A percentile compares a stretch with the other conserved stretches of the same genome.
Conservation (phyloP, 768 basidiomycete genomes). For the Amanita molliuscula region DNA sequence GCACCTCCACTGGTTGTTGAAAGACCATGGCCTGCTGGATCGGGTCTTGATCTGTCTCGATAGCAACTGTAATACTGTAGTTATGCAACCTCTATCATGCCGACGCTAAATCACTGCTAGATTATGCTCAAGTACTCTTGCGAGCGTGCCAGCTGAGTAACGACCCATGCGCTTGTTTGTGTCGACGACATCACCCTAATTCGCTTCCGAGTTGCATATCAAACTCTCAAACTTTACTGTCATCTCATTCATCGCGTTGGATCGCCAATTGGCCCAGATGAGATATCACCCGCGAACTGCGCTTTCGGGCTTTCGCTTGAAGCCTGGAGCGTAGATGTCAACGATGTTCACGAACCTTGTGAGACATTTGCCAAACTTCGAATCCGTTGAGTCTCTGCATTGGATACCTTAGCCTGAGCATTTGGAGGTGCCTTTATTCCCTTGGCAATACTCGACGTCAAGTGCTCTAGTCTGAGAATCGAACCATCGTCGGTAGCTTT, state of each 20-base stretch:
- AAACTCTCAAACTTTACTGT: conserved; percentile 45
- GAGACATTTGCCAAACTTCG: conserved; percentile 39
- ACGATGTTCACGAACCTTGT: conserved; percentile 64
- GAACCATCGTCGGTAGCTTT: conserved; percentile 64
- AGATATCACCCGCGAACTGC: conserved; percentile 20
- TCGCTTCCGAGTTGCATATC: conserved; percentile 35
- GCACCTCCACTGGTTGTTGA: conserved; percentile 32
- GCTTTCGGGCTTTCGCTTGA: conserved; percentile 43
- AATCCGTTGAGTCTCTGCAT: conserved; percentile 49
- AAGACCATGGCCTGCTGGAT: conserved; percentile 31
- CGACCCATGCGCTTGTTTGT: conserved; percentile 47
- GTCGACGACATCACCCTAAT: conserved; percentile 47
- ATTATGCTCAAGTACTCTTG: conserved; percentile 51
- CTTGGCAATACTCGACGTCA: not conserved
- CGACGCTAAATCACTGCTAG: conserved; percentile 48
- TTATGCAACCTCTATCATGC: conserved; percentile 7
- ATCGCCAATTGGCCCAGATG: not conserved
- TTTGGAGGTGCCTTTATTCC: conserved; percentile 48
- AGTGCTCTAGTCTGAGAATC: conserved; percentile 58
- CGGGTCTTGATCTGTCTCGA: conserved; percentile 27
- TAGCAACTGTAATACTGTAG: conserved; percentile 13
- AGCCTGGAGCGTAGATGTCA: conserved; percentile 65
- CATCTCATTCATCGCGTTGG: conserved; percentile 31
- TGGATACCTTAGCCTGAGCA: conserved; percentile 74
- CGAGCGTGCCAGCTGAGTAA: conserved; percentile 34